These are phyloP conservation scores for Chaetomium globosum DNA, from an alignment of 2,329 filamentous ascomycete species.

Conservation along the genomic window DNA sequence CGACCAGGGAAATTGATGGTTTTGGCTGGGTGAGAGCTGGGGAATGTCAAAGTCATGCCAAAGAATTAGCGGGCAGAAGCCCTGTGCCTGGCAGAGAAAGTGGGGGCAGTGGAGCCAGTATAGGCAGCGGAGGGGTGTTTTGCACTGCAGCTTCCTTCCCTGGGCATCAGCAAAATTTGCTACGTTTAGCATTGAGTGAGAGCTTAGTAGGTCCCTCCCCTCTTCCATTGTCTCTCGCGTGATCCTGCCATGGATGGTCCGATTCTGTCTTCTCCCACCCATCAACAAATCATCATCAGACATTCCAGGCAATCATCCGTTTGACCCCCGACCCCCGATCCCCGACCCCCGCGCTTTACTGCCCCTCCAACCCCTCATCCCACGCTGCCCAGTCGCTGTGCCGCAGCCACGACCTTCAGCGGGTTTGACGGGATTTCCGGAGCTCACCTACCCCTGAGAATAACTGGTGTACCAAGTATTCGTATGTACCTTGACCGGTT, in stretches of 20 bases:
- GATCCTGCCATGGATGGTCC: not conserved
- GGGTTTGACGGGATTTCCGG: conserved; percentile 1
- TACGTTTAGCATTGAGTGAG: conserved; percentile 8
- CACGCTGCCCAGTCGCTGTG: conserved; percentile 18
- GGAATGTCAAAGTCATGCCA: not conserved
- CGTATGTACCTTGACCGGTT: conserved; percentile 7
- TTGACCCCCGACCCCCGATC: not conserved
- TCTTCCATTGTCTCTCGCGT: not conserved
- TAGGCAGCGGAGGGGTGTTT: not conserved
- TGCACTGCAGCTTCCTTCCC: not conserved
- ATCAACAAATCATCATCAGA: not conserved
- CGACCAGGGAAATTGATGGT: conserved; percentile 12
- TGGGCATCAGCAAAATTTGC: not conserved
- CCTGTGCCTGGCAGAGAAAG: not conserved
- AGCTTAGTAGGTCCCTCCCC: not conserved
- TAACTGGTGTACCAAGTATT: not conserved
- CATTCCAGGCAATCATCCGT: not conserved
- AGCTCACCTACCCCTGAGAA: not conserved
- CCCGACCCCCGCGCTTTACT: conserved; percentile 4
- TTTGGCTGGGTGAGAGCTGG: conserved; percentile 1
- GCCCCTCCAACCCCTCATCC: conserved; percentile 24
- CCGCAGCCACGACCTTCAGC: conserved; percentile 24
- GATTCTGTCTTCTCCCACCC: not conserved
- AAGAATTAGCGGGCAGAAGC: not conserved
- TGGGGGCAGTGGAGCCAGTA: conserved; percentile 1